These are phyloP conservation scores for Crepidotus variabilis DNA, from an alignment of 768 basidiomycete species.

Conservation along the genomic window DNA sequence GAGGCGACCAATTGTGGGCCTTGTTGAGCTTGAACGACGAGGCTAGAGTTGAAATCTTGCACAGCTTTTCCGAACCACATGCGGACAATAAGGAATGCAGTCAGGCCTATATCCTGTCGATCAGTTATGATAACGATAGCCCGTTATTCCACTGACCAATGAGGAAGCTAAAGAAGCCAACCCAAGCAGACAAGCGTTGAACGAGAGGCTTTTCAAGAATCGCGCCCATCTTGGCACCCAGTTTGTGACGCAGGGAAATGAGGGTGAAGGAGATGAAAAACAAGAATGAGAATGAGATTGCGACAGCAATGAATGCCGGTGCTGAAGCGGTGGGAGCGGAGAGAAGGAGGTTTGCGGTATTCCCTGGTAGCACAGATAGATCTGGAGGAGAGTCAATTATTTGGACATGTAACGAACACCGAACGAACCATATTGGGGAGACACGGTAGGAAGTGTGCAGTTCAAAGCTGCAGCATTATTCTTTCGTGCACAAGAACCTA, in stretches of 20 bases:
- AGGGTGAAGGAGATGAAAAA: slow-evolving; percentile 68
- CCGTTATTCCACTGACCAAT: slow-evolving; percentile 41
- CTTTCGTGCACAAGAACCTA: slow-evolving; percentile 66
- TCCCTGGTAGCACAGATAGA: slow-evolving; percentile 55
- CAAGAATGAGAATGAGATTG: slow-evolving; percentile 49
- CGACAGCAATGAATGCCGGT: slow-evolving; percentile 60
- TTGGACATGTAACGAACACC: not conserved
- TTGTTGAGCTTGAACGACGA: slow-evolving; percentile 45
- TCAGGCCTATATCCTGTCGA: slow-evolving; percentile 47
- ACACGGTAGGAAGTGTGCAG: slow-evolving; percentile 53
- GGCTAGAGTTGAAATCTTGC: slow-evolving; percentile 69
- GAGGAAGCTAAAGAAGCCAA: slow-evolving; percentile 74
- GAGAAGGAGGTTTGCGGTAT: slow-evolving; percentile 51
- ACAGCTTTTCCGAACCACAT: slow-evolving; percentile 83
- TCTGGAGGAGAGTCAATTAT: slow-evolving; percentile 36
- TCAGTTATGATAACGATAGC: not conserved
- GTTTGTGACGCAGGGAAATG: slow-evolving; percentile 62
- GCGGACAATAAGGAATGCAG: slow-evolving; percentile 65
- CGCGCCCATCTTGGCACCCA: slow-evolving; percentile 48
- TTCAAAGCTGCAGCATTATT: slow-evolving; percentile 44
- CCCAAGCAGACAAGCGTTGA: slow-evolving; percentile 64
- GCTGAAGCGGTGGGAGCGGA: slow-evolving; percentile 59
- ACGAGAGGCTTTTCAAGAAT: slow-evolving; percentile 53
- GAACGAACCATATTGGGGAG: slow-evolving; percentile 58
- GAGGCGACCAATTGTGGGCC: slow-evolving; percentile 60